Evolutionary conservation across 139 green algal species (phyloP).

Genomic region (Haematococcus sp.): DNA sequence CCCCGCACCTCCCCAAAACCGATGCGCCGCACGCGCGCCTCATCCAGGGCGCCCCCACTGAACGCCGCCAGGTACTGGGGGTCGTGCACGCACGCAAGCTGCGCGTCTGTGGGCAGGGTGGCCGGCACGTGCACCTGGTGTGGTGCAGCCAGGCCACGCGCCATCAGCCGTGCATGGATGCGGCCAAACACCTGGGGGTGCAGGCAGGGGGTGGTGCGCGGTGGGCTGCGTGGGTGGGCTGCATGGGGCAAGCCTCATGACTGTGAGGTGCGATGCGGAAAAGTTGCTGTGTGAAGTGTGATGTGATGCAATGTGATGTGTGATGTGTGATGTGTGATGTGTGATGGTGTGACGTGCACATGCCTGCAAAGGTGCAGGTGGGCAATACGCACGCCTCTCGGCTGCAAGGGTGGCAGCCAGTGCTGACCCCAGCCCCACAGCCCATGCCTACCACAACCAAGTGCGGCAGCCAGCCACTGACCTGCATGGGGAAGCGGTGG

Average conservation of each 20-base stretch:
- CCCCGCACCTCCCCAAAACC: constrained; percentile 24
- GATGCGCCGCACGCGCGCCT: constrained; percentile 51
- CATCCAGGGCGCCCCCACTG: constrained; percentile 39
- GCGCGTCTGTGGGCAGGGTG: constrained; percentile 25
- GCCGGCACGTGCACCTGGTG: constrained; percentile 24
- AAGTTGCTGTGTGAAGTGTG: too few species aligned
- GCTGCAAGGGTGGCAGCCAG: too few species aligned
- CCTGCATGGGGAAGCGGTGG: constrained; percentile 81
- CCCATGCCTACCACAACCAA: too few species aligned
- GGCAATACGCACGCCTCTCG: too few species aligned
- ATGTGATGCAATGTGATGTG: too few species aligned
- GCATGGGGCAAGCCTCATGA: too few species aligned
- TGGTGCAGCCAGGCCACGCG: constrained; percentile 32
- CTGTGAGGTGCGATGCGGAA: too few species aligned
- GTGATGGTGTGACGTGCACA: too few species aligned
- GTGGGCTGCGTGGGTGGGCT: background rate
- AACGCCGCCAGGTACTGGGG: constrained; percentile 63
- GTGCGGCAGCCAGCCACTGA: too few species aligned
- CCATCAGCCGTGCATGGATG: constrained; percentile 53
- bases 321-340: too few species aligned
- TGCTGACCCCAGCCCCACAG: too few species aligned
- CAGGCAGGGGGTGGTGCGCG: background rate
- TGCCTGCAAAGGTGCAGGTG: too few species aligned
- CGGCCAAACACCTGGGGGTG: constrained; percentile 54
- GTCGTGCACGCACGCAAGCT: constrained; percentile 59